Conservation (phyloP, 2,329 filamentous ascomycete species). For the Capronia coronata region DNA sequence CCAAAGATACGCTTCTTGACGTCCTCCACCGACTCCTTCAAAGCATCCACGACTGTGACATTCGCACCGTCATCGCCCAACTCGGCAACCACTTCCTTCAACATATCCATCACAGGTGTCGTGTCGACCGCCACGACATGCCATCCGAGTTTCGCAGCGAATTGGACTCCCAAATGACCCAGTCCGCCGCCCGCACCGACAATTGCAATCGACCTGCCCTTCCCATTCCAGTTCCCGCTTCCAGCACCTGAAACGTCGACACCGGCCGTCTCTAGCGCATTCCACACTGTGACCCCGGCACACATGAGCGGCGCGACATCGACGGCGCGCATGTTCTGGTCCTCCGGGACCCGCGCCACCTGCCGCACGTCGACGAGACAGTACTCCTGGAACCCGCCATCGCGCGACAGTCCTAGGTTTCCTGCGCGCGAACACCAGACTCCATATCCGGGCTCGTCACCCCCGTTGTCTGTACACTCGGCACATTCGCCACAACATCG, state of each 20-base stretch:
- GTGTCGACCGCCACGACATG: conserved; percentile 36
- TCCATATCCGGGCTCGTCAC: conserved; percentile 22
- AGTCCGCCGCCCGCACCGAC: conserved; percentile 33
- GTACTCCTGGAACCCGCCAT: conserved; percentile 29
- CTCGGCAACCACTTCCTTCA: conserved; percentile 28
- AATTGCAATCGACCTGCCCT: conserved; percentile 36
- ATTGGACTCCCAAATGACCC: conserved; percentile 31
- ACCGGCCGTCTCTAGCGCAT: conserved; percentile 34
- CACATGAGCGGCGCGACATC: conserved; percentile 42
- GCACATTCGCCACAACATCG: conserved; percentile 16
- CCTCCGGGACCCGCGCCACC: conserved; percentile 29
- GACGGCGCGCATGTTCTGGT: conserved; percentile 31
- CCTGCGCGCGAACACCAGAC: conserved; percentile 19
- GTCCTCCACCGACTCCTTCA: conserved; percentile 31
- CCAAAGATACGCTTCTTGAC: conserved; percentile 30
- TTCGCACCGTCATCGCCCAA: conserved; percentile 19
- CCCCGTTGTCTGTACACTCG: conserved; percentile 20
- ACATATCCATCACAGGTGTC: conserved; percentile 21
- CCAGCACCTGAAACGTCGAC: conserved; percentile 15
- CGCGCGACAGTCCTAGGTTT: conserved; percentile 18
- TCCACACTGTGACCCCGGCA: conserved; percentile 40
- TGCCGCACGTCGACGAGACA: conserved; percentile 28
- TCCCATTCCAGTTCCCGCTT: conserved; percentile 28
- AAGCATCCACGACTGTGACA: conserved; percentile 38
- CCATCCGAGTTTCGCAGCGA: conserved; percentile 35